Base-by-base conservation (phyloP, 2,329 filamentous ascomycete genomes). In the Ilyonectria mors-panacis region DNA sequence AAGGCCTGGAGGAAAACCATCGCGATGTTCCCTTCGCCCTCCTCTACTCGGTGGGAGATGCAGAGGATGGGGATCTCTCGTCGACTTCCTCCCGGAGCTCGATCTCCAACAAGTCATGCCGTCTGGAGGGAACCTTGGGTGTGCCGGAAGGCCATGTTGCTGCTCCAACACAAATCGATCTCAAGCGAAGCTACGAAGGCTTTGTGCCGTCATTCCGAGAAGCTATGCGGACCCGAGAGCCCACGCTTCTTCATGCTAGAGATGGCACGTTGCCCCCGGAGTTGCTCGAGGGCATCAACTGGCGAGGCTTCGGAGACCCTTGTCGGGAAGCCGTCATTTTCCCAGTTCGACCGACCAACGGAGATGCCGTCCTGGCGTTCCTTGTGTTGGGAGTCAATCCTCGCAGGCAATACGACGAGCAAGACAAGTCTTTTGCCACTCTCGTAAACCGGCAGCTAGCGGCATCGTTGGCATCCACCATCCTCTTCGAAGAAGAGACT, bases 311-410 rank as follows among this genome's bases (percentile, higher is more conserved):
- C 72, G 86, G 86, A 7, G 88, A 92, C 67, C 79, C 87, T 1
- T 91, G 89, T 50, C 82, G 85, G 2, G 84, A 89, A 6, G 89
- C 91, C 9, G 87, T 93, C 1, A 85, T 93, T 6, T 89, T 89
- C 69, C 91, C 92, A 0, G 90, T 93, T 23, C 88, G 91, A 57
- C 89, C 84, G 1, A 85, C 90, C 0, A 92, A 88, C 2, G 89
- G 82, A 6, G 91, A 93, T 48, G 85, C 85, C 1, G 88, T 89
- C 0, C 82, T 93, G 37, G 92, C 90, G 0, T 88, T 93, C 60
- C 81, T 94, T 2, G 83, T 93, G 2, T 82, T 93, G 45, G 91
- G 90, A 1, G 83, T 93, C 8, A 93, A 93, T 71, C 90, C 92
- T 5, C 83, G 90, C 23, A 82, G 90, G 39, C 91, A 91, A 0